Percentiles rank a stretch among this genome's conserved stretches.
Evolutionary conservation across 768 basidiomycete genomes (phyloP).

Genomic region (Mycena indigotica): DNA sequence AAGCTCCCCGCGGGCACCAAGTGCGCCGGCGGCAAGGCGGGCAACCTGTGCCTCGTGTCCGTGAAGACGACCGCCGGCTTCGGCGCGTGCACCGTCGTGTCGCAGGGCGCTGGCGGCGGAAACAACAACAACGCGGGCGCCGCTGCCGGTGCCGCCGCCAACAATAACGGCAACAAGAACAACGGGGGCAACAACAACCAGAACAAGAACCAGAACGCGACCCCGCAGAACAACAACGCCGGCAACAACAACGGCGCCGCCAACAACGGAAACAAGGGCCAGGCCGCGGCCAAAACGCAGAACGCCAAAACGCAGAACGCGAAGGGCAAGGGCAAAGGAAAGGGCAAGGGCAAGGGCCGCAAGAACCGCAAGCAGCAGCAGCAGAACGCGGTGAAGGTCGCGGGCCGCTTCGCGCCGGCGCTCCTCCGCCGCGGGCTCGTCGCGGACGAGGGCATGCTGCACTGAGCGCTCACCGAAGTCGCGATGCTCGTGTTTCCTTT

Average conservation of each 20-base stretch:
- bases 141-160: slow-evolving; percentile 13
- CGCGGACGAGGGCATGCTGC: not conserved
- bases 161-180: slow-evolving; percentile 13
- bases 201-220: slow-evolving; percentile 2
- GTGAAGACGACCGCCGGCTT: slow-evolving; percentile 53
- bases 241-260: slow-evolving; percentile 21
- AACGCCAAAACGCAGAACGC: no score
- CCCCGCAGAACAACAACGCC: slow-evolving; percentile 3
- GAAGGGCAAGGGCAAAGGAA: no score
- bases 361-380: no score
- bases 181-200: slow-evolving; percentile 9
- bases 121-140: slow-evolving; percentile 18
- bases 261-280: slow-evolving; percentile 17
- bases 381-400: not conserved
- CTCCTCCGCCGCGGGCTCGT: not conserved
- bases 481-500: no score
- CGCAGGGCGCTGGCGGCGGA: slow-evolving; percentile 28
- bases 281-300: no score
- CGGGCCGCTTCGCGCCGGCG: not conserved
- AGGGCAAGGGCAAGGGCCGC: no score
- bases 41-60: slow-evolving; percentile 52
- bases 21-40: slow-evolving; percentile 50
- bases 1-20: slow-evolving; percentile 50
- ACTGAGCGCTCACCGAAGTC: no score
- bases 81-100: slow-evolving; percentile 56